Base-by-base conservation (phyloP, 495 filamentous ascomycete genomes). In the Hypoxylon rickii region DNA sequence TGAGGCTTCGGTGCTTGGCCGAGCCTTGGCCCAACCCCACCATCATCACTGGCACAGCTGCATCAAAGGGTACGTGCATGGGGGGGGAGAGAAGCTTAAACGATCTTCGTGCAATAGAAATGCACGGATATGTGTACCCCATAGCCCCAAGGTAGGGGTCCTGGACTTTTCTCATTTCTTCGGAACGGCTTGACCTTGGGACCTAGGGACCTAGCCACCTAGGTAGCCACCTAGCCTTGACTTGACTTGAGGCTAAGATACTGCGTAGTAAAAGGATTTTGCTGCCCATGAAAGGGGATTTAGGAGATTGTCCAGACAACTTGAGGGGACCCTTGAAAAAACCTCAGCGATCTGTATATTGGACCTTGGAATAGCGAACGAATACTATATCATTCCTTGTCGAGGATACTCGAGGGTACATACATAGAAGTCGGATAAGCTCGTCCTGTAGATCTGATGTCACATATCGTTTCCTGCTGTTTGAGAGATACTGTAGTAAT, bases 1-100 rank as follows among this genome's bases (percentile, higher is more conserved):
- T 51, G 60, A 47, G 45, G 53, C 50, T 59, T 51, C 58, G 51
- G 62, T 41, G n/a, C 51, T 46, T 57, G 58, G 51, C 54, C 46
- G 39, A 41, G 54, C 48, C 42, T 39, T 48, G 38, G 38, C 39
- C 17, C 29, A 34, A 45, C 40, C 42, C 46, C 47, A 43, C 55
- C 40, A 58, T 26, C 19, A 19, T 37, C 47, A 43, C 55, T 39
- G 51, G 20, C 19, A 19, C 39, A 31, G 21, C 34, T 48, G 8
- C 48, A 41, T 29, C 24, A 36, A 16, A 18, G 17, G 19, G 20
- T 38, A 21, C 20, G 37, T 40, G 38, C 48, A 62, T 43, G 52
- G 52, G 47, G 43, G 18, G 49, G 47, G 12, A 36, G 7, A 36
- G 34, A 55, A 58, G 55, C 54, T 53, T 63, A 45, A 53, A 44